These are phyloP conservation scores for Setomelanomma holmii DNA, from an alignment of 2,329 filamentous ascomycete species.

Conservation along the genomic window DNA sequence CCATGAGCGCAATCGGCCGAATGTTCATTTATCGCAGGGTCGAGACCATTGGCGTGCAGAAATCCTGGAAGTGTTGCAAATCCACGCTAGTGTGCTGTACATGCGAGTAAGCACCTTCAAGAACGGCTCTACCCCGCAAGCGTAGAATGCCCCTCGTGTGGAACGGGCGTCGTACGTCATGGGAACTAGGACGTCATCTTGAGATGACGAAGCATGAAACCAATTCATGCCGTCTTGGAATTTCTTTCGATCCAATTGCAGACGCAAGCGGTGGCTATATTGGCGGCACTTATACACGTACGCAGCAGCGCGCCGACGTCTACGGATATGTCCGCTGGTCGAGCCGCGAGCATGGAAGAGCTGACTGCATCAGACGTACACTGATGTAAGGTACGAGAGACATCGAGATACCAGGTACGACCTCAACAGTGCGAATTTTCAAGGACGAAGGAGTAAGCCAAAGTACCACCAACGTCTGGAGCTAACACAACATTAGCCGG, in stretches of 20 bases:
- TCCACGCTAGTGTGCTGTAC: background rate
- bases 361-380: constrained; percentile 1
- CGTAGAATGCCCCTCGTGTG: background rate
- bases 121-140: constrained; percentile 7
- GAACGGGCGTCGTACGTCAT: constrained; percentile 3
- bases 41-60: constrained; percentile 1
- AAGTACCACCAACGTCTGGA: background rate
- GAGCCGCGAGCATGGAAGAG: constrained; percentile 9
- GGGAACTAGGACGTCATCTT: constrained; percentile 7
- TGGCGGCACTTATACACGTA: background rate
- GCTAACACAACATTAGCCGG: constrained; percentile 21
- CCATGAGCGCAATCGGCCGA: background rate
- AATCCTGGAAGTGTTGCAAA: background rate
- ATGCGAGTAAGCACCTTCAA: background rate
- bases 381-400: background rate
- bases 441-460: background rate
- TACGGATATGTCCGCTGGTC: background rate
- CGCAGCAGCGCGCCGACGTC: background rate
- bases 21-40: constrained; percentile 4
- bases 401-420: background rate
- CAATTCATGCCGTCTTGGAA: constrained; percentile 1
- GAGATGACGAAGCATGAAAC: constrained; percentile 4
- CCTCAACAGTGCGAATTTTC: background rate
- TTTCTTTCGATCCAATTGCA: constrained; percentile 1
- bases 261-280: constrained; percentile 1